Evolutionary conservation across 768 basidiomycete species (phyloP), one percentile per base, ranked within the genome.

Genomic region (Xerocomus spinulosus): DNA sequence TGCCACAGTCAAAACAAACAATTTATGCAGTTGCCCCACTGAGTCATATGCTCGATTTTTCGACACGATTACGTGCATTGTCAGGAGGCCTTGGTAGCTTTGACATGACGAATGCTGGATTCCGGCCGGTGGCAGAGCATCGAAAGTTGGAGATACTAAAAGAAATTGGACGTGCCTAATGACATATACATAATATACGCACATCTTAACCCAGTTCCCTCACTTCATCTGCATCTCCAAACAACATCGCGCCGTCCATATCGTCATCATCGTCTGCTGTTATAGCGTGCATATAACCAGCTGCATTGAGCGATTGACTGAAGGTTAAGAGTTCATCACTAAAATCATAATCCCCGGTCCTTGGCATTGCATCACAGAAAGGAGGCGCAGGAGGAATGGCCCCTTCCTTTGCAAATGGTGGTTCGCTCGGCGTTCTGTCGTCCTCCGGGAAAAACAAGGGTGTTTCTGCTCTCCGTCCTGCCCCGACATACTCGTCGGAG

Each of bases 81-180:
- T 85, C 87, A 2, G 91, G 87, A 39, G 91, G 91, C 4, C 81
- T 89, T 61, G 91, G 89, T 12, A 61, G 73, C 15, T 92, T 92
- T 56, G 88, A 92, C 59, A 86, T 87, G 82, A 68, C 70, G 25
- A 78, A 77, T 40, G 85, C 81, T n/a, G 90, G 89, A 14, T 93
- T 92, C 68, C 78, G 73, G 58, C 67, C 73, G 49, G 89, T 92
- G 2, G 73, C 77, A 18, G 73, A 80, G 42, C 56, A 70, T 26
- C 76, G 89, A 49, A 81, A 75, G 63, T 41, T 77, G 43, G 88
- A 90, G 57, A 91, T 92, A 49, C 65, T 92, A 48, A 74, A 72
- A 52, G 90, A 92, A 62, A 82, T 92, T 49, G 90, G 90, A 13
- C 76, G 86, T 23, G 83, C 80, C 33, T 90, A 67, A 48, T 46